Base-by-base conservation (phyloP, 208 protist genomes). In the Trypanosoma vivax region DNA sequence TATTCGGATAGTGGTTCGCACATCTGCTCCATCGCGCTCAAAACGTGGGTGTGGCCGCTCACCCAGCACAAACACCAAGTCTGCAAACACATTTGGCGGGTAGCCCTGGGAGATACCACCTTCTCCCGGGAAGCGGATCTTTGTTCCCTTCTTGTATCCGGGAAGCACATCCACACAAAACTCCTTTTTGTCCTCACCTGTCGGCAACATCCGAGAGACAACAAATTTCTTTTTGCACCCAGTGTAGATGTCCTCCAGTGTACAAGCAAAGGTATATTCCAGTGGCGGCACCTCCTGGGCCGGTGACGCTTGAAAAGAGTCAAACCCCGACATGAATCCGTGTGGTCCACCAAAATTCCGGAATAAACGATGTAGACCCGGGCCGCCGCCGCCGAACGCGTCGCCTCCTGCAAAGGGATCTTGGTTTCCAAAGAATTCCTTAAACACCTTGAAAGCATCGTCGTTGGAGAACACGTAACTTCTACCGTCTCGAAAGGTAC, bases 111-210 rank as follows among this genome's bases (percentile, higher is more conserved):
- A 81, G 27, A 70, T 66, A 6, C 86, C 89, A 31, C 89, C 89
- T 45, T 96, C 86, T 5, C 73, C 59, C 52, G 83, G 76, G 55
- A 97, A 98, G 29, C 87, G 88, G 25, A 98, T 83, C 75, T 98
- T 98, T 16, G 96, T 98, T 27, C 96, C 96, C 53, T 85, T 90
- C 77, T 97, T 97, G 80, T 94, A 98, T 13, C 96, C 96, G 0
- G 96, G 96, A 63, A 90, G 66, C 50, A 98, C 90, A 50, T 91
- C 75, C 28, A 98, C 87, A 55, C 92, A 77, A 39, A 98, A 86
- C 47, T 88, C 50, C 47, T 97, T 96, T 55, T 90, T 86, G 35
- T 90, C 83, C 9, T 46, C 16, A 3, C 73, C 85, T n/a, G 50
- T 58, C 5, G 80, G 73, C 80, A 90, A 78, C 14, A 27, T 37